Evolutionary conservation across 2,329 filamentous ascomycete genomes (phyloP).

Genomic region (Paecilomyces dactylethromorphus): DNA sequence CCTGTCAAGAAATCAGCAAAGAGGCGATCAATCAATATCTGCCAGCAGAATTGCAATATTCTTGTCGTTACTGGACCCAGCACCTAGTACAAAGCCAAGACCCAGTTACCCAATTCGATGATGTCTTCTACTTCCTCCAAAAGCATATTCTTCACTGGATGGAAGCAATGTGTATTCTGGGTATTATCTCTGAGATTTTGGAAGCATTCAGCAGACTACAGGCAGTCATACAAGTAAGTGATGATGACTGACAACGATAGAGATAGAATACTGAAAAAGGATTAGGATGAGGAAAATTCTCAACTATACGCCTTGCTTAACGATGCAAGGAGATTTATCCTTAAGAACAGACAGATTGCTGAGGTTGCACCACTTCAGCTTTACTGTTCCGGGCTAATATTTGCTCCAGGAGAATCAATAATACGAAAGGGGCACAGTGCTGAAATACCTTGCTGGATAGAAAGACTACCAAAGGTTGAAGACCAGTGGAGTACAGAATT

Average conservation of each 20-base stretch:
- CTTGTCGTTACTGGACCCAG: constrained; percentile 21
- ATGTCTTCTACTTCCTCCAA: constrained; percentile 10
- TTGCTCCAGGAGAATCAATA: constrained; percentile 19
- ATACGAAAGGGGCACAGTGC: constrained; percentile 16
- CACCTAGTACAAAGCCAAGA: constrained; percentile 13
- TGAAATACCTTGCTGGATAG: constrained; percentile 11
- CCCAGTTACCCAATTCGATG: constrained; percentile 1
- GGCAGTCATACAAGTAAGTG: constrained; percentile 7
- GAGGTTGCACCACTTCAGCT: constrained; percentile 27
- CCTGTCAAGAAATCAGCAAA: constrained; percentile 5
- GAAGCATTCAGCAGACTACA: constrained; percentile 10
- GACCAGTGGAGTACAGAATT: constrained; percentile 13
- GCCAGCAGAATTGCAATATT: constrained; percentile 15
- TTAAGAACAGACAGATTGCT: constrained; percentile 19
- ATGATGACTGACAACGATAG: not conserved
- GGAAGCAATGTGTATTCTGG: constrained; percentile 17
- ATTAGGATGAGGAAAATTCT: constrained; percentile 5
- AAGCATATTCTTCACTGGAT: constrained; percentile 19
- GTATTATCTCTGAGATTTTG: constrained; percentile 12
- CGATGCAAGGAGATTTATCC: constrained; percentile 25
- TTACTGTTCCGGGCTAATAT: constrained; percentile 27
- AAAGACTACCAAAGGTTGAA: constrained; percentile 4
- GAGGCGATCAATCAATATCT: constrained; percentile 8
- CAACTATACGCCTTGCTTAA: constrained; percentile 16
- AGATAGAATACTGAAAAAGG: not conserved